phyloP scores from a whole-genome alignment of 371 early-diverging fungal species.

The Aphelidium insulamus region DNA sequence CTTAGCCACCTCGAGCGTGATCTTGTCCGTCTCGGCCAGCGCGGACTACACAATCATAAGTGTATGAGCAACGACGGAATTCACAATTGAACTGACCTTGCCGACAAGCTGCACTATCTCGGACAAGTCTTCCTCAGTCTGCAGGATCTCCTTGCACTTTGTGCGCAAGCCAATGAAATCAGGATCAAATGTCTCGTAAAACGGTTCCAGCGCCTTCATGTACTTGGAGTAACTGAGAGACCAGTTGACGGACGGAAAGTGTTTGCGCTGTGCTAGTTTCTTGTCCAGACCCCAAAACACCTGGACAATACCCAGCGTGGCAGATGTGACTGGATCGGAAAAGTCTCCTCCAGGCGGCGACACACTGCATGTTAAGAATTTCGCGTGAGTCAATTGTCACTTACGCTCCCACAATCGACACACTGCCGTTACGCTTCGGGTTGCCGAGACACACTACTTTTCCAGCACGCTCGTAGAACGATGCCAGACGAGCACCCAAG shows the following conservation, averaged over 20 bases:
- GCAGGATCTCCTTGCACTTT: constrained; percentile 94
- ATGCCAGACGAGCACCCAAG: constrained; percentile 96
- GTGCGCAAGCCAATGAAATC: constrained; percentile 81
- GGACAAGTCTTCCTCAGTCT: constrained; percentile 94
- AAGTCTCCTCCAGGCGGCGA: constrained; percentile 99
- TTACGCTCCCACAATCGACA: constrained; percentile 96
- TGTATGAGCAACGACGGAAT: too few relatives aligned
- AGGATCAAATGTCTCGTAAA: constrained; percentile 85
- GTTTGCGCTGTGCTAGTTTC: constrained; percentile 99
- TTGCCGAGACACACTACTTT: constrained; percentile 90
- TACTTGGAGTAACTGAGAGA: constrained; percentile 97
- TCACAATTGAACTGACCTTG: constrained; percentile 24
- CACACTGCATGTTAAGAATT: constrained; percentile 31
- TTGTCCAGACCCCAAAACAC: constrained; percentile 99
- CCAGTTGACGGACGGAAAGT: constrained; percentile 99
- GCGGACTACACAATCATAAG: constrained; percentile 25
- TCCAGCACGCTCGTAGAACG: constrained; percentile 99
- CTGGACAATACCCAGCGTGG: constrained; percentile 98
- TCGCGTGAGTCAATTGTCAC: constrained; percentile 2
- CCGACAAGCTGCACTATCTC: constrained; percentile 99
- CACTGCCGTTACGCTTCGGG: constrained; percentile 85
- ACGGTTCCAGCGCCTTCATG: constrained; percentile 85
- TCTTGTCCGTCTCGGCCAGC: constrained; percentile 96
- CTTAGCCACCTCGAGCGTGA: constrained; percentile 93
- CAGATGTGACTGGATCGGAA: constrained; percentile 98